These are phyloP conservation scores for Xerocomus nothofagi DNA, from an alignment of 1,284 basidiomycete genomes.

Conservation along the genomic window DNA sequence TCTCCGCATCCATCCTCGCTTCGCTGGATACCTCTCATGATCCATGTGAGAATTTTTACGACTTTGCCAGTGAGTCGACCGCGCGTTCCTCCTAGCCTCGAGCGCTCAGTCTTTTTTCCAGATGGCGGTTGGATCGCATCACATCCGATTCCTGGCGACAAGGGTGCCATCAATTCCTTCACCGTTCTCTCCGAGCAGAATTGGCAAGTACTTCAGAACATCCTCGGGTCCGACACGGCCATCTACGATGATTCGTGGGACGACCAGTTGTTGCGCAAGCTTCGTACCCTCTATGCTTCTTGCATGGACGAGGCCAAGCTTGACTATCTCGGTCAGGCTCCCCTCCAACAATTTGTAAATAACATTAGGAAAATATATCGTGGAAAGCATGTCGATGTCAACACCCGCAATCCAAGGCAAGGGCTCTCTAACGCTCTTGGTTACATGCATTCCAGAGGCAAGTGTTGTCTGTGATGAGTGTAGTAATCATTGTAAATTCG, in stretches of 20 bases:
- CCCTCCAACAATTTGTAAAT: conserved; percentile 60
- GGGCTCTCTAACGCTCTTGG: conserved; percentile 80
- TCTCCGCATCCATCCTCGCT: conserved; percentile 81
- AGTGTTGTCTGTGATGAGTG: conserved; percentile 13
- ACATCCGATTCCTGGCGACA: conserved; percentile 85
- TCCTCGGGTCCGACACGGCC: conserved; percentile 47
- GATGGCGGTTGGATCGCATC: conserved; percentile 81
- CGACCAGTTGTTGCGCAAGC: conserved; percentile 70
- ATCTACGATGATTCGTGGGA: conserved; percentile 49
- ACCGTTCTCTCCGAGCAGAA: conserved; percentile 63
- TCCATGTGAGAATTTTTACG: conserved; percentile 96
- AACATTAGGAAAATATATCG: conserved; percentile 58
- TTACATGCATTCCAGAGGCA: conserved; percentile 85
- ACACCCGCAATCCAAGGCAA: conserved; percentile 37
- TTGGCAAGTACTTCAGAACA: conserved; percentile 59
- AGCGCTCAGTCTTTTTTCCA: conserved; percentile 36
- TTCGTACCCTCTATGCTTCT: conserved; percentile 79
- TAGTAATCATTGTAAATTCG: conserved; percentile 1
- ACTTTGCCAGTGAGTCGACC: conserved; percentile 73
- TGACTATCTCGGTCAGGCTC: conserved; percentile 62
- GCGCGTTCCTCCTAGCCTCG: conserved; percentile 3
- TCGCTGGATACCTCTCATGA: conserved; percentile 82
- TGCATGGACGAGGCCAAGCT: conserved; percentile 77
- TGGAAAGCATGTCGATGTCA: conserved; percentile 46
- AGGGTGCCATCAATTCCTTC: conserved; percentile 67